These are phyloP conservation scores for Telopea speciosissima DNA, from an alignment of 177 flowering plant species.

Conservation along the genomic window DNA sequence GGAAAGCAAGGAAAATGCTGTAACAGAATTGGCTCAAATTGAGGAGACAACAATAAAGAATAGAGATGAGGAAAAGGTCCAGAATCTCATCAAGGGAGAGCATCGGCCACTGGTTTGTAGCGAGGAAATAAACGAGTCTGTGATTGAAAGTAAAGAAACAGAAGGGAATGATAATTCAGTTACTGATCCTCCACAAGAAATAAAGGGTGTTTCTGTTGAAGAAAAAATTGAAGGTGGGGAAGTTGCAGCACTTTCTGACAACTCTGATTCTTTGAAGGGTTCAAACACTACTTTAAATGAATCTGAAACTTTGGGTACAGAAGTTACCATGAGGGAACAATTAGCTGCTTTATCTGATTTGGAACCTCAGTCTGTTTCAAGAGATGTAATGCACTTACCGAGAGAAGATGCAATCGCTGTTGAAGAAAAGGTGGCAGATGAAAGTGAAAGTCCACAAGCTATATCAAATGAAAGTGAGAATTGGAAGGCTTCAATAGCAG, in stretches of 20 bases:
- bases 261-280: conserved; percentile 19
- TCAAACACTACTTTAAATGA: conserved; percentile 16
- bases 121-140: conserved; percentile 13
- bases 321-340: conserved; percentile 1
- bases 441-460: conserved; percentile 17
- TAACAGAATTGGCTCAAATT: conserved; percentile 14
- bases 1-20: conserved; percentile 25
- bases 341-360: conserved; percentile 18
- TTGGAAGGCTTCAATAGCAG: conserved; percentile 24
- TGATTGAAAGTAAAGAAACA: conserved; percentile 14
- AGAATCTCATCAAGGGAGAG: conserved; percentile 14
- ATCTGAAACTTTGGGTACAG: conserved; percentile 15
- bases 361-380: conserved; percentile 23
- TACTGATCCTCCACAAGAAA: conserved; percentile 14
- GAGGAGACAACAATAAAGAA: conserved; percentile 17
- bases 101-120: conserved; percentile 8
- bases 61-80: conserved; percentile 21
- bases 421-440: conserved; percentile 13
- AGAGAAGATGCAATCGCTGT: conserved; percentile 22
- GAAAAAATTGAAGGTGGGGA: conserved; percentile 13
- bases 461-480: conserved; percentile 20
- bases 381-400: conserved; percentile 3
- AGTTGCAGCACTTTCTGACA: conserved; percentile 17
- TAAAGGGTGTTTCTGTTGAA: conserved; percentile 8
- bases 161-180: conserved; percentile 11